phyloP scores from a whole-genome alignment of 495 filamentous ascomycete species.

The Penicillium odoratum region DNA sequence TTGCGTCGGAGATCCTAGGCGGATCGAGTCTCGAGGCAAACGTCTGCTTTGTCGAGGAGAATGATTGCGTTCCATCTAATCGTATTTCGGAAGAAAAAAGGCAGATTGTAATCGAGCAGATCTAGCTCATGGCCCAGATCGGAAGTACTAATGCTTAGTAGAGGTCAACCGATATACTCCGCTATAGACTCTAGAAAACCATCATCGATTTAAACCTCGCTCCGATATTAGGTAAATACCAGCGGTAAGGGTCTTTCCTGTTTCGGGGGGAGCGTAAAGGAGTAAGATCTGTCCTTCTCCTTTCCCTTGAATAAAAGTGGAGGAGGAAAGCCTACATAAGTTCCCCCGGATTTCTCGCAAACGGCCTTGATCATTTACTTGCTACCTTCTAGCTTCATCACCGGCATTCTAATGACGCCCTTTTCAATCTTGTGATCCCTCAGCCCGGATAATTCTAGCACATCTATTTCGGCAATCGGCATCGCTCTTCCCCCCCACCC shows the following conservation, averaged over 20 bases:
- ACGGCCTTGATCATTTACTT: constrained; percentile 10
- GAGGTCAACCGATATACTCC: constrained; percentile 14
- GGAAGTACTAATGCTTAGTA: constrained; percentile 14
- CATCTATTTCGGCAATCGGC: not conserved
- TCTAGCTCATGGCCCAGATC: constrained; percentile 17
- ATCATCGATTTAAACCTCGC: no score
- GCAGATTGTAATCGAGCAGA: constrained; percentile 14
- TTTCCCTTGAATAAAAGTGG: constrained; percentile 17
- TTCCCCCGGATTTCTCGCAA: constrained; percentile 9
- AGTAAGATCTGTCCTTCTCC: constrained; percentile 20
- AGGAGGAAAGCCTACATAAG: constrained; percentile 4
- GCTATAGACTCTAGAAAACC: constrained; percentile 6
- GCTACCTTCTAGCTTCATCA: constrained; percentile 10
- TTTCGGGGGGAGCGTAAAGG: constrained; percentile 21
- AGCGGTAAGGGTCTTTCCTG: constrained; percentile 24
- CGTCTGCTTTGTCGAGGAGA: constrained; percentile 31
- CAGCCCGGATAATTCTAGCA: constrained; percentile 1
- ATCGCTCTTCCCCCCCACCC: no score
- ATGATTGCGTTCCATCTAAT: constrained; percentile 24
- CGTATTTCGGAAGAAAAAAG: constrained; percentile 11
- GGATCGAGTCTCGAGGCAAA: constrained; percentile 22
- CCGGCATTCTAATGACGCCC: constrained; percentile 2
- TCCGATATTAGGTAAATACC: not conserved
- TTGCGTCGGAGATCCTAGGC: constrained; percentile 53
- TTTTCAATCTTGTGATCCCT: constrained; percentile 9